Evolutionary conservation across 164 flowering plant genomes (phyloP).

Genomic region (Sextonia rubra): DNA sequence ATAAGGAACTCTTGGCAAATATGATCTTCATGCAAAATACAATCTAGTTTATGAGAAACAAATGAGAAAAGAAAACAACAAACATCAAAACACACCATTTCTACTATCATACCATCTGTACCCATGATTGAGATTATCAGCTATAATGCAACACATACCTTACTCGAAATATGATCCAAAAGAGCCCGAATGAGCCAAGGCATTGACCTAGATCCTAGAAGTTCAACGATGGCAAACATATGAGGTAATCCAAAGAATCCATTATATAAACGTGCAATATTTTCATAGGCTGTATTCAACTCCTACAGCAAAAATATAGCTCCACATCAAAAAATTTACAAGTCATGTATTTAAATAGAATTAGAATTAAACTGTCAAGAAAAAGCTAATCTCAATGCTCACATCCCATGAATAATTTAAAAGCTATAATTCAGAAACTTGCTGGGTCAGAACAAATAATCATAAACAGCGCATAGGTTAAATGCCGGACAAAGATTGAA

Average conservation of each 20-base stretch:
- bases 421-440: too few relatives aligned
- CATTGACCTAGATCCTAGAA: slow-evolving; percentile 88
- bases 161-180: slow-evolving; percentile 83
- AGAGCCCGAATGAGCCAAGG: slow-evolving; percentile 98
- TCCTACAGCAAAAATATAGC: slow-evolving; percentile 44
- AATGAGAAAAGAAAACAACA: neutral
- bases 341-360: neutral
- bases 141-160: slow-evolving; percentile 34
- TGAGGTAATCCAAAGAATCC: slow-evolving; percentile 95
- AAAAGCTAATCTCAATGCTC: neutral
- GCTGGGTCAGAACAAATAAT: too few relatives aligned
- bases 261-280: slow-evolving; percentile 79
- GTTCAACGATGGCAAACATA: slow-evolving; percentile 71
- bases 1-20: too few relatives aligned
- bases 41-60: too few relatives aligned
- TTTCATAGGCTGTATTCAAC: slow-evolving; percentile 87
- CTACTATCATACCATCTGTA: too few relatives aligned
- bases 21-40: too few relatives aligned
- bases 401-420: too few relatives aligned
- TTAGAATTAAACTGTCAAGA: neutral
- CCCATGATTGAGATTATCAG: too few relatives aligned
- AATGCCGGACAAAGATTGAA: too few relatives aligned
- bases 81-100: neutral
- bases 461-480: too few relatives aligned
- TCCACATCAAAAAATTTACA: neutral